These are phyloP conservation scores for Phytophthora vignae DNA, from an alignment of 352 stramenopile species.

Conservation along the genomic window DNA sequence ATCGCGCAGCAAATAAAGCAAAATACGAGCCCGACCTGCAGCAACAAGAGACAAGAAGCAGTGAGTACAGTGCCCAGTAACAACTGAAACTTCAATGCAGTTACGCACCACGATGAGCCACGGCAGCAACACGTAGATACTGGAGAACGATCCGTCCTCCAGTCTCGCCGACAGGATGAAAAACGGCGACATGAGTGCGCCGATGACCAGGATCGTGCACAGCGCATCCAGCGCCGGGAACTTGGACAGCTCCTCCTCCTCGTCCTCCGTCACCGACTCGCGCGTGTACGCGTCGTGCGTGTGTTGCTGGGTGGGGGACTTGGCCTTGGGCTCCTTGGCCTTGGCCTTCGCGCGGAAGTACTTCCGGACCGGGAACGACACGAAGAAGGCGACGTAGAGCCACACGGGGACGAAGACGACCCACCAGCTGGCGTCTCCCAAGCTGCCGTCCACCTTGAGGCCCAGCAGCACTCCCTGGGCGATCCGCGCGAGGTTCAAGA, in stretches of 20 bases:
- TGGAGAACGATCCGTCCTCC: slow-evolving; percentile 75
- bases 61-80: neutral
- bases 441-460: slow-evolving; percentile 70
- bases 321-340: slow-evolving; percentile 40
- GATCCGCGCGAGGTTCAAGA: slow-evolving; percentile 66
- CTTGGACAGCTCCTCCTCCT: slow-evolving; percentile 64
- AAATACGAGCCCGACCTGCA: slow-evolving; percentile 70
- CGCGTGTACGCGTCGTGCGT: slow-evolving; percentile 81
- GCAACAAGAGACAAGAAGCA: neutral
- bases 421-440: slow-evolving; percentile 78
- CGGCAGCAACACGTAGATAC: slow-evolving; percentile 82
- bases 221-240: slow-evolving; percentile 62
- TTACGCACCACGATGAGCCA: slow-evolving; percentile 82
- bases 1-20: slow-evolving; percentile 86
- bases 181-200: slow-evolving; percentile 73
- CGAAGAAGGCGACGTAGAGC: slow-evolving; percentile 74
- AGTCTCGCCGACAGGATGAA: slow-evolving; percentile 83
- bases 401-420: slow-evolving; percentile 83
- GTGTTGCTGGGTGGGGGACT: slow-evolving; percentile 44
- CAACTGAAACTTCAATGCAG: neutral
- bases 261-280: slow-evolving; percentile 69
- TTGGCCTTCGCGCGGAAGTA: slow-evolving; percentile 63
- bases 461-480: slow-evolving; percentile 67
- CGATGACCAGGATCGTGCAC: slow-evolving; percentile 63
- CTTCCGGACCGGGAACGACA: slow-evolving; percentile 58